phyloP scores from a whole-genome alignment of 2,329 filamentous ascomycete species.

The Dothistroma septosporum region DNA sequence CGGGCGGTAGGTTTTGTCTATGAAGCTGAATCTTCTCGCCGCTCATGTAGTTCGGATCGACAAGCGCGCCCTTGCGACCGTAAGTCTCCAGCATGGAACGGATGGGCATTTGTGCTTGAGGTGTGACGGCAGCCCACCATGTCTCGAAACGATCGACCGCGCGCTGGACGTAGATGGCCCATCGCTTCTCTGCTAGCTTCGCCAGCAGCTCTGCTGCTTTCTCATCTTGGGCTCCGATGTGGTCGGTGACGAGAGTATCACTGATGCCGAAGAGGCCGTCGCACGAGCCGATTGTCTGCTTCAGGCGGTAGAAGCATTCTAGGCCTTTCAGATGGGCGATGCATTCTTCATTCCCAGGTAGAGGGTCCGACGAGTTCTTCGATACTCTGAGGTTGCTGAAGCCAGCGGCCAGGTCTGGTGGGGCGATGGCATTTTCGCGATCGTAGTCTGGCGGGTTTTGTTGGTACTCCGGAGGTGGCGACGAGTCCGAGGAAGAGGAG shows the following conservation, averaged over 20 bases:
- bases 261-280: conserved; percentile 64
- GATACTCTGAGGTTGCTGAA: conserved; percentile 34
- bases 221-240: conserved; percentile 33
- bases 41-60: conserved; percentile 7
- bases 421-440: conserved; percentile 20
- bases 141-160: conserved; percentile 64
- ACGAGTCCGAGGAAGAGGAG: conserved; percentile 16
- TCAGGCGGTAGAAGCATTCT: conserved; percentile 62
- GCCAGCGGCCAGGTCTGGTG: conserved; percentile 30
- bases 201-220: conserved; percentile 39
- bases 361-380: conserved; percentile 14
- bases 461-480: conserved; percentile 22
- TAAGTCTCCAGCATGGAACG: conserved; percentile 8
- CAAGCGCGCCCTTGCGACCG: conserved; percentile 18
- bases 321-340: conserved; percentile 72
- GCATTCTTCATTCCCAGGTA: conserved; percentile 54
- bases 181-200: conserved; percentile 65
- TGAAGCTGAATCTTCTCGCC: conserved; percentile 6
- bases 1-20: conserved; percentile 25
- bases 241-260: conserved; percentile 31
- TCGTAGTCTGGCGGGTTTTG: conserved; percentile 23
- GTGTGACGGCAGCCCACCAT: conserved; percentile 55
- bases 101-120: conserved; percentile 15
- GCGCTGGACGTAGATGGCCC: conserved; percentile 64
- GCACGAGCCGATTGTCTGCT: conserved; percentile 61